Evolutionary conservation across 768 basidiomycete genomes (phyloP).

Genomic region (Collybiopsis luxurians): DNA sequence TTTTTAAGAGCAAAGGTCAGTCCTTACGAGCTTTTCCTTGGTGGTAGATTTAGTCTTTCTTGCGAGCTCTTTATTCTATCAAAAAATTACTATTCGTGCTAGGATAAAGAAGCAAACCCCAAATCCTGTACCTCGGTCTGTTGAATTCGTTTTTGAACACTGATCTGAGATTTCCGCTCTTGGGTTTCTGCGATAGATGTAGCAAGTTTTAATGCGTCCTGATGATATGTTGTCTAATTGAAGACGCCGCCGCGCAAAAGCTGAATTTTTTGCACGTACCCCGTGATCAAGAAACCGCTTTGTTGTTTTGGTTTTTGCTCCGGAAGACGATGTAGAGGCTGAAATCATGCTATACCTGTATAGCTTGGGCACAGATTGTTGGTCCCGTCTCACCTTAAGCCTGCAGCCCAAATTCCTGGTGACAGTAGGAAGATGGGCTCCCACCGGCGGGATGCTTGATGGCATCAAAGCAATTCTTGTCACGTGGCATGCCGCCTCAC

Average conservation of each 20-base stretch:
- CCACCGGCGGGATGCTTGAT: no score
- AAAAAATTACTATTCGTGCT: not conserved
- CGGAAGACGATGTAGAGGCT: not conserved
- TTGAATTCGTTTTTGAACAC: conserved; percentile 36
- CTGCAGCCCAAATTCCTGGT: no score
- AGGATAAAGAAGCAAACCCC: not conserved
- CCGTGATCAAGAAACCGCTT: conserved; percentile 36
- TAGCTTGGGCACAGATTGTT: not conserved
- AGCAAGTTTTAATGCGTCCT: conserved; percentile 51
- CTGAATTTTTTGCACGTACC: conserved; percentile 17
- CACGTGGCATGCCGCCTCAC: no score
- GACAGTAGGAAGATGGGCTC: no score
- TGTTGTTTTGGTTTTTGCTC: conserved; percentile 23
- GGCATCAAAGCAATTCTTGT: no score
- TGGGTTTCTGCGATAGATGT: conserved; percentile 41
- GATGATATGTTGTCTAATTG: conserved; percentile 12
- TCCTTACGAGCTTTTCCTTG: not conserved
- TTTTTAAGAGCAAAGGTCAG: not conserved
- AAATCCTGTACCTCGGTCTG: conserved; percentile 29
- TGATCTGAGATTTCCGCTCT: conserved; percentile 41
- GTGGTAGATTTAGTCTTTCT: not conserved
- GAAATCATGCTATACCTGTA: not conserved
- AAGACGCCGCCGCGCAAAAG: not conserved
- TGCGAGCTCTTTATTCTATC: not conserved
- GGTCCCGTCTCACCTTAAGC: not conserved